Evolutionary conservation across 2,329 filamentous ascomycete species (phyloP).

Genomic region (Aureobasidium sp.): DNA sequence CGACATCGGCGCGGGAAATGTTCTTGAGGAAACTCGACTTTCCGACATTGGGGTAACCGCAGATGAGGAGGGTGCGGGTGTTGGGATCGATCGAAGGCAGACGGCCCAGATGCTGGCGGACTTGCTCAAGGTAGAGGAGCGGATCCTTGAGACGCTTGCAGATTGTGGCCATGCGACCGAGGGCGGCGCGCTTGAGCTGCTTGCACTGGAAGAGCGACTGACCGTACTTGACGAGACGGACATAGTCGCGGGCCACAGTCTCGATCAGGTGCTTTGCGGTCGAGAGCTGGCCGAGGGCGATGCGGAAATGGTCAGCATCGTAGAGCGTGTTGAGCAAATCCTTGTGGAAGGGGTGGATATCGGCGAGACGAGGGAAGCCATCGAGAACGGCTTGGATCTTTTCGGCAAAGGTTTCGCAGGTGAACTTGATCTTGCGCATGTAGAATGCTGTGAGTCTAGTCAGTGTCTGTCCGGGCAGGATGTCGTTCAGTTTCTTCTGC

Average conservation of each 20-base stretch:
- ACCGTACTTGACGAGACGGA: slow-evolving; percentile 91
- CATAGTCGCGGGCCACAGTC: slow-evolving; percentile 92
- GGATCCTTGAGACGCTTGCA: slow-evolving; percentile 92
- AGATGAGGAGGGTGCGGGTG: slow-evolving; percentile 90
- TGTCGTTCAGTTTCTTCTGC: not conserved
- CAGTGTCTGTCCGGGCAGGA: slow-evolving; percentile 16
- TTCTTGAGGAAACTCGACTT: slow-evolving; percentile 94
- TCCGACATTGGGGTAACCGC: slow-evolving; percentile 94
- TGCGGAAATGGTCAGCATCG: slow-evolving; percentile 95
- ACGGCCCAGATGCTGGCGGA: slow-evolving; percentile 93
- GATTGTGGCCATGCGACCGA: slow-evolving; percentile 97
- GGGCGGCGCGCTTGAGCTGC: slow-evolving; percentile 89
- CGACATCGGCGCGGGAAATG: slow-evolving; percentile 89
- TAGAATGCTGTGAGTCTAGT: slow-evolving; percentile 62
- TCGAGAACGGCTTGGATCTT: slow-evolving; percentile 88
- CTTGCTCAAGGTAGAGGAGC: slow-evolving; percentile 90
- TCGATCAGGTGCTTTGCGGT: slow-evolving; percentile 96
- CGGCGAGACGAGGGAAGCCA: slow-evolving; percentile 83
- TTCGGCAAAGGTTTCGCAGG: slow-evolving; percentile 91
- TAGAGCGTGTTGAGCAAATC: slow-evolving; percentile 95
- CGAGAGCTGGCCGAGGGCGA: slow-evolving; percentile 90
- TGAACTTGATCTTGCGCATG: slow-evolving; percentile 97
- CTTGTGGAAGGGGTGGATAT: slow-evolving; percentile 92
- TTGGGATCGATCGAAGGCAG: slow-evolving; percentile 98
- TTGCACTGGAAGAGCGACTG: slow-evolving; percentile 98